phyloP scores from a whole-genome alignment of 2,329 filamentous ascomycete species.

The Cladophialophora carrionii region DNA sequence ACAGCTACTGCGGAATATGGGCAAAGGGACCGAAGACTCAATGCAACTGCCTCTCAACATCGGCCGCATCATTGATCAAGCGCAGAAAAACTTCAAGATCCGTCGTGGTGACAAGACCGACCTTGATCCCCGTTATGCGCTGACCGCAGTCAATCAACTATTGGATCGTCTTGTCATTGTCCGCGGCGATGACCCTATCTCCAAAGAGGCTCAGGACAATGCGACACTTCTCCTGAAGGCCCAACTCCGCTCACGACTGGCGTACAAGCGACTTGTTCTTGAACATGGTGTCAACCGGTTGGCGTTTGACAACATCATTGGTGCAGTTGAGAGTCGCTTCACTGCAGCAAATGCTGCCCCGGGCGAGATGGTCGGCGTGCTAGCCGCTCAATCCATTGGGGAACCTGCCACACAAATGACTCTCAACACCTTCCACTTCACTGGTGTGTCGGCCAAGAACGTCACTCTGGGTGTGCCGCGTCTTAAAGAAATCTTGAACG shows the following conservation, averaged over 20 bases:
- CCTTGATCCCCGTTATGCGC: conserved; percentile 82
- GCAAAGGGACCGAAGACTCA: conserved; percentile 57
- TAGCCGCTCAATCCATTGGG: conserved; percentile 97
- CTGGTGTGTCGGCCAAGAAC: conserved; percentile 99
- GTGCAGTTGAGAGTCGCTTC: conserved; percentile 88
- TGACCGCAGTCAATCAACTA: conserved; percentile 75
- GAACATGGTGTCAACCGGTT: conserved; percentile 85
- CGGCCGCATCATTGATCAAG: conserved; percentile 84
- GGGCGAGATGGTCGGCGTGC: conserved; percentile 97
- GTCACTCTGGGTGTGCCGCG: conserved; percentile 98
- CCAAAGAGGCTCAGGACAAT: conserved; percentile 81
- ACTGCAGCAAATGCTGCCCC: conserved; percentile 82
- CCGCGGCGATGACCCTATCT: conserved; percentile 80
- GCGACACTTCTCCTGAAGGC: conserved; percentile 92
- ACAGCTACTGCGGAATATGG: conserved; percentile 70
- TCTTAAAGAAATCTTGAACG: conserved; percentile 98
- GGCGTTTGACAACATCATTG: conserved; percentile 88
- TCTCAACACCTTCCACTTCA: conserved; percentile 99
- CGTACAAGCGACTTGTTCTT: conserved; percentile 89
- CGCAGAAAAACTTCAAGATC: conserved; percentile 87
- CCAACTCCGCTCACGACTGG: conserved; percentile 81
- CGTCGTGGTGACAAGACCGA: conserved; percentile 85
- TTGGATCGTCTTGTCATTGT: conserved; percentile 81
- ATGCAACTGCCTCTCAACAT: conserved; percentile 95
- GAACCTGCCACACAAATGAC: conserved; percentile 99